Evolutionary conservation across 1,139 yeast genomes (phyloP).

Genomic region (Sugiyamaella grinbergsii): DNA sequence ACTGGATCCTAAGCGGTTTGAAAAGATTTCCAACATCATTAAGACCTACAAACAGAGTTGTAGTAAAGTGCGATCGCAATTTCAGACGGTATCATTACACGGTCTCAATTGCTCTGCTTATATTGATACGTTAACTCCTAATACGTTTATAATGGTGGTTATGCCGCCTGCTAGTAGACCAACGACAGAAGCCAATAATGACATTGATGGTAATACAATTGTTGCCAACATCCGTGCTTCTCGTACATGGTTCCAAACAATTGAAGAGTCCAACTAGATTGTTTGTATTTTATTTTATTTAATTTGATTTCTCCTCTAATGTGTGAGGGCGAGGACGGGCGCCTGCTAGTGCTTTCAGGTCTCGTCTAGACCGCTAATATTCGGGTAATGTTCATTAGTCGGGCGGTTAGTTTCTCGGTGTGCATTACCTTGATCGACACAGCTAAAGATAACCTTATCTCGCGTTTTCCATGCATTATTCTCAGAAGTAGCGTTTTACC

Average conservation of each 20-base stretch:
- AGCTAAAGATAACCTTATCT: constrained; percentile 7
- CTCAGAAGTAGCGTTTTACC: no score
- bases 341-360: no score
- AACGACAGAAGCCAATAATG: constrained; percentile 41
- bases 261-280: constrained; percentile 37
- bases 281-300: no score
- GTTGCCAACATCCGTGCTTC: constrained; percentile 70
- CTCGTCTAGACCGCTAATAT: no score
- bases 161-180: constrained; percentile 38
- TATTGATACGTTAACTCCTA: constrained; percentile 69
- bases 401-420: no score
- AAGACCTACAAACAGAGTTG: constrained; percentile 94
- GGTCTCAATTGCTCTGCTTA: constrained; percentile 73
- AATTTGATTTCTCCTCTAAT: neutral
- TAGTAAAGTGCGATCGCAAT: constrained; percentile 81
- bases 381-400: no score
- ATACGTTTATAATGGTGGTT: constrained; percentile 79
- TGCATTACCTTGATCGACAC: no score
- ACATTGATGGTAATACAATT: constrained; percentile 63
- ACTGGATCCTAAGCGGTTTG: constrained; percentile 88
- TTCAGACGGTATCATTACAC: constrained; percentile 72
- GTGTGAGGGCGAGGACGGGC: no score
- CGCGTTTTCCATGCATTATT: neutral
- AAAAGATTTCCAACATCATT: constrained; percentile 89
- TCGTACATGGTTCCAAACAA: constrained; percentile 63